Percentiles rank a stretch among this genome's conserved stretches.
phyloP scores from a whole-genome alignment of 106 monocot genomes.

The Iris macrosiphon region DNA sequence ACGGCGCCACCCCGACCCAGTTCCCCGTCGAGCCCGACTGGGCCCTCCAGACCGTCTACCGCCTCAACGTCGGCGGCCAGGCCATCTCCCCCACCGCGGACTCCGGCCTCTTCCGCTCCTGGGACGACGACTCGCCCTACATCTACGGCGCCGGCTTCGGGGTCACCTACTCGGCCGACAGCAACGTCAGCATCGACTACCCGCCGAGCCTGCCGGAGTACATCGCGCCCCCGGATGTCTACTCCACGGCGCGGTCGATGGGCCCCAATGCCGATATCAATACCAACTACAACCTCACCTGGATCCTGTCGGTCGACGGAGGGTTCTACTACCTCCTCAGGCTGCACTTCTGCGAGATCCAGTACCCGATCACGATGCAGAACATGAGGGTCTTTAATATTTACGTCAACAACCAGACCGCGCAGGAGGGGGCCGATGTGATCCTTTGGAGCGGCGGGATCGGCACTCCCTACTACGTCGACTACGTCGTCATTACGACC shows the following conservation, averaged over 20 bases:
- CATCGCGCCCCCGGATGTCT: conserved; percentile 58
- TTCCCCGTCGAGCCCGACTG: conserved; percentile 21
- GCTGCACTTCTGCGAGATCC: conserved; percentile 79
- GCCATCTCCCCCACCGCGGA: conserved; percentile 31
- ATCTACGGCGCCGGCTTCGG: conserved; percentile 45
- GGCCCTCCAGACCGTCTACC: conserved; percentile 53
- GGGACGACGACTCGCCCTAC: conserved; percentile 49
- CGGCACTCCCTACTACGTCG: conserved; percentile 27
- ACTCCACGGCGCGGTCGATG: conserved; percentile 70
- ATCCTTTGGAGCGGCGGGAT: conserved; percentile 34
- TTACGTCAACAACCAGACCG: conserved; percentile 53
- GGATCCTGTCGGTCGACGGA: conserved; percentile 51
- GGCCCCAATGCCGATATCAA: conserved; percentile 29
- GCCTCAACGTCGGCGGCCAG: conserved; percentile 78
- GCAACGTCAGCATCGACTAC: conserved; percentile 52
- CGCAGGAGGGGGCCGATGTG: conserved; percentile 27
- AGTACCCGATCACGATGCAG: conserved; percentile 32
- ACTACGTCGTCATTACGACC: conserved; percentile 28
- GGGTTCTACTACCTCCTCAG: conserved; percentile 64
- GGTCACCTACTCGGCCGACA: conserved; percentile 37
- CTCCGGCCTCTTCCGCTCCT: conserved; percentile 38
- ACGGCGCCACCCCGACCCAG: neutral
- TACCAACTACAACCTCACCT: conserved; percentile 66
- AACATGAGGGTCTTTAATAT: conserved; percentile 48
- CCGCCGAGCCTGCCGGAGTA: conserved; percentile 15